Evolutionary conservation across 1,284 basidiomycete genomes (phyloP).

Genomic region (Amylostereum areolatum): DNA sequence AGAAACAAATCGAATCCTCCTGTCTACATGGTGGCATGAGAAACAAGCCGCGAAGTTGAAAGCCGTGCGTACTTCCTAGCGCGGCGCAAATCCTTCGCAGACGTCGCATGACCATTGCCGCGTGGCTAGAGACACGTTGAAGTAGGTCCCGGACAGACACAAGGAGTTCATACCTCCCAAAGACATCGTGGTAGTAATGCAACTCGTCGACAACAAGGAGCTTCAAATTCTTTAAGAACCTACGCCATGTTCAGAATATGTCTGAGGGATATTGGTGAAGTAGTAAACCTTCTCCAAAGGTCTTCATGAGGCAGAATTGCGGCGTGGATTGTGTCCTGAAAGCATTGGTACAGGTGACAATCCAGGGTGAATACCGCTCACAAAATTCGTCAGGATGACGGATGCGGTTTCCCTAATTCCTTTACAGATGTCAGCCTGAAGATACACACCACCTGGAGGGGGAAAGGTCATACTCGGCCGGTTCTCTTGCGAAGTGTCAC

Average conservation of each 20-base stretch:
- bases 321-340: constrained; percentile 82
- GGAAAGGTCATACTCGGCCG: constrained; percentile 49
- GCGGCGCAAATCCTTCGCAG: constrained; percentile 79
- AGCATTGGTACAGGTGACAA: constrained; percentile 1
- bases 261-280: neutral
- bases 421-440: no score
- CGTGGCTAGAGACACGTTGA: constrained; percentile 46
- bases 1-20: constrained; percentile 65
- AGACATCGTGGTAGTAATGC: constrained; percentile 71
- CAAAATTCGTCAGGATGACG: constrained; percentile 76
- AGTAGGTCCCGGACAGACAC: neutral
- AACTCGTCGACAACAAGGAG: constrained; percentile 83
- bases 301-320: constrained; percentile 85
- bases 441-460: no score
- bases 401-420: constrained; percentile 61
- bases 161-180: constrained; percentile 52
- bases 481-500: constrained; percentile 73
- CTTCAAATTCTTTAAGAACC: constrained; percentile 71
- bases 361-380: constrained; percentile 28
- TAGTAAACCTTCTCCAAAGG: constrained; percentile 63
- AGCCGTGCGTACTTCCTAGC: constrained; percentile 63
- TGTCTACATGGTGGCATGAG: constrained; percentile 36
- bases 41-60: neutral
- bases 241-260: constrained; percentile 20
- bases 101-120: constrained; percentile 73